Conservation (phyloP, 2,329 filamentous ascomycete genomes). For the Monascus ruber region DNA sequence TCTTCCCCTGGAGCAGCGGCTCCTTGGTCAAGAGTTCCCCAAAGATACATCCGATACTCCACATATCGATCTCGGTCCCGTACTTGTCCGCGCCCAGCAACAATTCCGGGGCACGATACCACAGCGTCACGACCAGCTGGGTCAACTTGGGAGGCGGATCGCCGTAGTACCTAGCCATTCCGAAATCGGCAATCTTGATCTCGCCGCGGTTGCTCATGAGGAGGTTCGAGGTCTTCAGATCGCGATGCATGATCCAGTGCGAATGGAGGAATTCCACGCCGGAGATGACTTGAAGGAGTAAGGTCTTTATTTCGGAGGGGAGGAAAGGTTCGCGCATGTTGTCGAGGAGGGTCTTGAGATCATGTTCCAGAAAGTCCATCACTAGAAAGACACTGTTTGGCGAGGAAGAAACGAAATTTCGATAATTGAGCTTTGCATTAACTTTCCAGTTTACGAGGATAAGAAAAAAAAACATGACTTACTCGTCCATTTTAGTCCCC, state of each 20-base stretch:
- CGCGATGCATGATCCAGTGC: conserved; percentile 84
- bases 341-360: conserved; percentile 83
- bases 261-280: conserved; percentile 78
- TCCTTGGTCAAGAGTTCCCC: conserved; percentile 77
- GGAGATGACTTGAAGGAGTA: conserved; percentile 69
- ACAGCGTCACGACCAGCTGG: conserved; percentile 87
- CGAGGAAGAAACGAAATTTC: conserved; percentile 8
- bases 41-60: conserved; percentile 94
- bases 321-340: conserved; percentile 92
- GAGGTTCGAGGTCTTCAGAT: conserved; percentile 87
- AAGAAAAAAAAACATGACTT: conserved; percentile 16
- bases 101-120: conserved; percentile 89
- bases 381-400: conserved; percentile 70
- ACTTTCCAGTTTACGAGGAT: conserved; percentile 22
- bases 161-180: conserved; percentile 86
- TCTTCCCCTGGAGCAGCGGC: conserved; percentile 74
- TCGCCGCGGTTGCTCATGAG: conserved; percentile 90
- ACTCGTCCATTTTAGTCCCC: conserved; percentile 52
- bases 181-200: conserved; percentile 94
- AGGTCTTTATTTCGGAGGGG: conserved; percentile 81
- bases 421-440: conserved; percentile 25
- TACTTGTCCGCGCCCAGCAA: conserved; percentile 72
- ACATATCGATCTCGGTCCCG: conserved; percentile 72
- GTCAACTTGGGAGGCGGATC: conserved; percentile 70
- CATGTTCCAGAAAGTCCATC: conserved; percentile 95